Evolutionary conservation across 306 rosid species (phyloP), one percentile per base, ranked within the genome.

Genomic region (Begonia peltatifolia): DNA sequence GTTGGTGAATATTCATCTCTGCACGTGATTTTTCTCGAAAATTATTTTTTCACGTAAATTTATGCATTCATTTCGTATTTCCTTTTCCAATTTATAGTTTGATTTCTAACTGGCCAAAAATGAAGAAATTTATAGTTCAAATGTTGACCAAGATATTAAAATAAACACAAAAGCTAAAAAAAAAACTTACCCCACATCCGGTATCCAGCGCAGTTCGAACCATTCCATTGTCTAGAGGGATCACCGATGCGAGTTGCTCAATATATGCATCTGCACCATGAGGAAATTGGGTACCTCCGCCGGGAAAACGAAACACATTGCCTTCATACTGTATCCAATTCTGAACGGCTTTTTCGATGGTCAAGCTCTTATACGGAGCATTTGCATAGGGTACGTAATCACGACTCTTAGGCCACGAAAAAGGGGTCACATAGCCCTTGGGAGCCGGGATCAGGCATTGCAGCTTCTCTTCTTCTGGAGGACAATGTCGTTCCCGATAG

Each of bases 271-370:
- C 93, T 43, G 95, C 93, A 51, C 95, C 95, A 4, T 71, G 70
- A 46, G 93, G 93, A 77, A 86, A 82, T 67, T 82, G 95, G 1
- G 95, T 82, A 58, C 95, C 93, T 41, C 95, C 93, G 67, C 93
- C 85, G 0, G 95, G 93, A 59, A 86, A 86, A 75, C 78, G 79
- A 65, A 86, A 82, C 59, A 86, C 85, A 65, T 72, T 77, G 50
- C 95, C 95, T 70, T 82, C 95, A 44, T 76, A 82, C 52, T 79
- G 93, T 66, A 82, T 79, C 95, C 95, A 86, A 63, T 86, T 86
- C 69, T 86, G 38, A 30, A 30, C 38, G 38, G 38, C 38, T 30
- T 30, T 30, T 9, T 30, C 38, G 38, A 30, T 9, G 6, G 38
- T 30, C 38, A 30, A 30, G 38, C 38, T 30, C 38, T 30, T 30